Base-by-base conservation (phyloP, 345 rosid species). In the Acer saccharum region DNA sequence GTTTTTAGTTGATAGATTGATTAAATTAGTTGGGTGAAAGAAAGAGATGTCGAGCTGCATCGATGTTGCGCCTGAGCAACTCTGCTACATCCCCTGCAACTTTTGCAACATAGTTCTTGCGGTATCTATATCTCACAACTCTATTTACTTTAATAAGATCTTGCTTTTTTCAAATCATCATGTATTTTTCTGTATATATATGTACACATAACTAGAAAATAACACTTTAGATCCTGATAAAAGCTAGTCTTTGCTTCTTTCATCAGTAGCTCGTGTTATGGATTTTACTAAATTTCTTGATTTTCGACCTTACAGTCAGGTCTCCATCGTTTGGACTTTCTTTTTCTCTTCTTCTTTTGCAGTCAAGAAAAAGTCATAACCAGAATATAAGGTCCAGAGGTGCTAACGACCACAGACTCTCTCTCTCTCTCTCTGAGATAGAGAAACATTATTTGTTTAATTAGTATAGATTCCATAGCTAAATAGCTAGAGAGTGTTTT, bases 61-160 rank as follows among this genome's bases (percentile, higher is more conserved):
- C 70, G 84, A 81, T 80, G 85, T 73, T 69, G 79, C 80, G 16
- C 81, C 97, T 65, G 98, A 95, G 83, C 96, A 95, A 78, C 93
- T 95, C 84, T 93, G 99, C 89, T 95, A 95, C 87, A 92, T 95
- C 93, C 99, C 97, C 80, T 95, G 99, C 93, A 92, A 91, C 93
- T 95, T 90, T 82, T 95, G 99, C 98, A 93, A 90, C 84, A 91
- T 93, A 74, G 93, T 95, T 84, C 99, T 95, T 76, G 99, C 97
- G 98, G 99, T 95, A 88, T 83, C 32, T 74, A 68, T 18, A 61
- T 69, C 57, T 74, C 65, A 43, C 65, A 57, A 65, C 70, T 75
- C 83, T 79, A 39, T 58, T 32, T 81, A 35, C 71, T 81, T 70
- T 82, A 72, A 68, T 73, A 78, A 75, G 86, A 86, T 88, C 77